phyloP scores from a whole-genome alignment of 805 yeast genomes.

The Cyberlindnera mississippiensis region DNA sequence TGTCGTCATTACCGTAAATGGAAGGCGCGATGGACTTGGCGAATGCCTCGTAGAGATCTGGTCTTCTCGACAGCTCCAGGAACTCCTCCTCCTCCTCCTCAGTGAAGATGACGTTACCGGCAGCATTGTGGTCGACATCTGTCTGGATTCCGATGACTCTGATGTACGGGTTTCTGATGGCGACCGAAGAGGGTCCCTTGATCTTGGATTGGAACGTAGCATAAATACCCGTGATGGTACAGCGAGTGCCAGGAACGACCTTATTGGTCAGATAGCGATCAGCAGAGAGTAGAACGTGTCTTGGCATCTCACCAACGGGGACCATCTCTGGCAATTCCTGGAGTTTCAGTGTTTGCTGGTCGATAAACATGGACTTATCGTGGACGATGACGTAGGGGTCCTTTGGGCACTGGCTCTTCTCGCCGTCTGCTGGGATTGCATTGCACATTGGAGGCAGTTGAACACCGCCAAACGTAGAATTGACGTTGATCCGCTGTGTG shows the following conservation, averaged over 20 bases:
- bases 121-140: constrained; percentile 68
- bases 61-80: constrained; percentile 71
- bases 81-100: constrained; percentile 96
- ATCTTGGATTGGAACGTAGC: constrained; percentile 81
- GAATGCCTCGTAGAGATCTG: constrained; percentile 81
- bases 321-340: constrained; percentile 99
- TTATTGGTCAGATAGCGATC: constrained; percentile 87
- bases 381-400: constrained; percentile 94
- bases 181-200: constrained; percentile 60
- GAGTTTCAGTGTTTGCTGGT: constrained; percentile 88
- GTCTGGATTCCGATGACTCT: constrained; percentile 83
- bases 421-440: constrained; percentile 49
- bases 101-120: constrained; percentile 59
- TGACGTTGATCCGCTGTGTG: constrained; percentile 58
- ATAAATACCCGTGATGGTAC: constrained; percentile 88
- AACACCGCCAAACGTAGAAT: constrained; percentile 67
- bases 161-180: constrained; percentile 89
- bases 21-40: constrained; percentile 93
- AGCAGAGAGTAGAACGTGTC: constrained; percentile 82
- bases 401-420: constrained; percentile 66
- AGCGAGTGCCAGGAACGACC: constrained; percentile 93
- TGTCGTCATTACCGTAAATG: constrained; percentile 89
- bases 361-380: constrained; percentile 89
- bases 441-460: constrained; percentile 66
- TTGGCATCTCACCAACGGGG: constrained; percentile 98